These are phyloP conservation scores for Colletotrichum acutatum DNA, from an alignment of 2,329 filamentous ascomycete species.

Conservation along the genomic window DNA sequence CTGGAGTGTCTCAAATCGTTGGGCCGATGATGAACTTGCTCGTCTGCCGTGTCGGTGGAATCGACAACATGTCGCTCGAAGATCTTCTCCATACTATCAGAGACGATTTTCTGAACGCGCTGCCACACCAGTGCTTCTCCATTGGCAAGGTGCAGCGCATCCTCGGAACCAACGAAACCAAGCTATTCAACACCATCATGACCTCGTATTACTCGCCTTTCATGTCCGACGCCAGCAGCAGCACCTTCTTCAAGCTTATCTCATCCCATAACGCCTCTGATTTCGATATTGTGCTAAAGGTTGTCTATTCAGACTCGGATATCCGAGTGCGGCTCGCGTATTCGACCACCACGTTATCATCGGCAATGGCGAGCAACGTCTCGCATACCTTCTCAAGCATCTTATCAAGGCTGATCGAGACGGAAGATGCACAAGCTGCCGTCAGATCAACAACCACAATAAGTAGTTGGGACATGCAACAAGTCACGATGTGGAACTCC, in stretches of 20 bases:
- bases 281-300: slow-evolving; percentile 24
- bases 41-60: background rate
- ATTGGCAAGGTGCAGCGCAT: slow-evolving; percentile 29
- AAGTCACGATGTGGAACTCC: background rate
- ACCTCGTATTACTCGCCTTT: slow-evolving; percentile 15
- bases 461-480: background rate
- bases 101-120: slow-evolving; percentile 22
- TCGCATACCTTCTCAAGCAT: slow-evolving; percentile 20
- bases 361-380: slow-evolving; percentile 1
- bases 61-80: background rate
- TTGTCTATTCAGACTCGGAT: slow-evolving; percentile 8
- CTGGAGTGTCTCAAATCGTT: slow-evolving; percentile 15
- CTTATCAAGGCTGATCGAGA: background rate
- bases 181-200: slow-evolving; percentile 36
- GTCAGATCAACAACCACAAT: background rate
- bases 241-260: slow-evolving; percentile 6
- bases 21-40: slow-evolving; percentile 30
- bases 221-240: background rate
- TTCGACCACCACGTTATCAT: background rate
- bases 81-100: slow-evolving; percentile 2
- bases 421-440: background rate
- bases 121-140: slow-evolving; percentile 29
- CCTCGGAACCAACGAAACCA: background rate
- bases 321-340: slow-evolving; percentile 8
- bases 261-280: slow-evolving; percentile 17